Evolutionary conservation across 2,329 filamentous ascomycete species (phyloP), one percentile per base, ranked within the genome.

Genomic region (Calonectria pauciramosa): DNA sequence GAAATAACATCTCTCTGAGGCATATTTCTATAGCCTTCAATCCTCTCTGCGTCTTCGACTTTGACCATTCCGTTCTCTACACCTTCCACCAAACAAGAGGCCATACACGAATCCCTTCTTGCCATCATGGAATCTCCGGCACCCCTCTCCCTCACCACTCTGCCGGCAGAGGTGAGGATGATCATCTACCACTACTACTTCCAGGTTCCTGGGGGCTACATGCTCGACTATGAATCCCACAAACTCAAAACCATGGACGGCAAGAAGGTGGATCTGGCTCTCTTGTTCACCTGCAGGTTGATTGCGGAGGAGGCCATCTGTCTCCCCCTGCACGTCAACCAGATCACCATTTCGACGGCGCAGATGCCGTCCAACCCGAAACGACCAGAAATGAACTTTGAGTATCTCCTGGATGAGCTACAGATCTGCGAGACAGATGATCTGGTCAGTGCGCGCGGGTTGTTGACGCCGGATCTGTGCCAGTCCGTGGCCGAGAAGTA

Each of bases 401-500:
- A 63, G 34, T 63, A 63, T 26, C 56, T 63, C 13, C 56, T 63
- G 34, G 56, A 63, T 38, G 56, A 63, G 56, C 23, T 63, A 8
- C 56, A 63, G 34, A 63, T 63, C 34, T 38, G 56, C n/a, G 56
- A 63, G 34, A 63, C 56, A n/a, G 56, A 63, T 28, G 56, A 63
- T 28, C 34, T 63, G 13, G 56, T 63, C n/a, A 63, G 20, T 13
- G 56, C 56, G 26, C 56, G 56, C 20, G 56, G 34, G 3, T 26
- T 63, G 23, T 13, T 63, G 56, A 63, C 56, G 3, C 56, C 56
- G 34, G 56, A 63, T 28, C n/a, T 63, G 34, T 63, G 56, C 36
- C 38, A 63, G 11, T 8, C 14, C 10, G 56, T 63, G 6, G 36
- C 56, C 16, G 34, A 63, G 26, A 63, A 63, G 36, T 63, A 41